Evolutionary conservation across 257 asterid genomes (phyloP).

Genomic region (Gentiana macrophylla): DNA sequence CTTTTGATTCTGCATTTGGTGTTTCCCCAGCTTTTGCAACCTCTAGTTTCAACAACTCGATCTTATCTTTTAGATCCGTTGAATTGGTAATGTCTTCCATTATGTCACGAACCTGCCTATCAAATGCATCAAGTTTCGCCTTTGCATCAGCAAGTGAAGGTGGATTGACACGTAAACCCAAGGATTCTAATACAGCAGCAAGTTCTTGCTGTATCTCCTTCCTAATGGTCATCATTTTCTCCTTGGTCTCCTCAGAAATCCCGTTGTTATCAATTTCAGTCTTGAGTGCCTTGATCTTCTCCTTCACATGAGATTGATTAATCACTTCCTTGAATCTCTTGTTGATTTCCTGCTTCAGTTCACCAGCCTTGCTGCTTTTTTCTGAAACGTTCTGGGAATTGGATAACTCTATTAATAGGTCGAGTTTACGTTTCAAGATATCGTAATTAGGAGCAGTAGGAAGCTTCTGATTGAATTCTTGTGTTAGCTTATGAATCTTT

Average conservation of each 20-base stretch:
- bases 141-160: slow-evolving; percentile 18
- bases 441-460: slow-evolving; percentile 57
- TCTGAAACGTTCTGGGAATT: slow-evolving; percentile 25
- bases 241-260: slow-evolving; percentile 40
- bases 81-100: slow-evolving; percentile 43
- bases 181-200: slow-evolving; percentile 31
- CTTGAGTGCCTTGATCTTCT: slow-evolving; percentile 42
- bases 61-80: slow-evolving; percentile 51
- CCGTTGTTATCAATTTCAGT: slow-evolving; percentile 48
- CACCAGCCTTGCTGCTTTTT: slow-evolving; percentile 25
- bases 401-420: slow-evolving; percentile 45
- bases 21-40: slow-evolving; percentile 42
- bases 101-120: slow-evolving; percentile 32
- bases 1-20: slow-evolving; percentile 34
- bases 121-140: slow-evolving; percentile 31
- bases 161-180: slow-evolving; percentile 38
- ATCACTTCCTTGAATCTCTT: slow-evolving; percentile 42
- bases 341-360: slow-evolving; percentile 37
- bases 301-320: slow-evolving; percentile 41
- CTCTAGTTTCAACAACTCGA: slow-evolving; percentile 50
- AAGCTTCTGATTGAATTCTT: slow-evolving; percentile 44
- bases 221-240: slow-evolving; percentile 40
- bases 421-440: slow-evolving; percentile 45
- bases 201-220: slow-evolving; percentile 46
- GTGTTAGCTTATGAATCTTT: slow-evolving; percentile 44